Conservation (phyloP, 2,329 filamentous ascomycete genomes). For the Calonectria pteridis region DNA sequence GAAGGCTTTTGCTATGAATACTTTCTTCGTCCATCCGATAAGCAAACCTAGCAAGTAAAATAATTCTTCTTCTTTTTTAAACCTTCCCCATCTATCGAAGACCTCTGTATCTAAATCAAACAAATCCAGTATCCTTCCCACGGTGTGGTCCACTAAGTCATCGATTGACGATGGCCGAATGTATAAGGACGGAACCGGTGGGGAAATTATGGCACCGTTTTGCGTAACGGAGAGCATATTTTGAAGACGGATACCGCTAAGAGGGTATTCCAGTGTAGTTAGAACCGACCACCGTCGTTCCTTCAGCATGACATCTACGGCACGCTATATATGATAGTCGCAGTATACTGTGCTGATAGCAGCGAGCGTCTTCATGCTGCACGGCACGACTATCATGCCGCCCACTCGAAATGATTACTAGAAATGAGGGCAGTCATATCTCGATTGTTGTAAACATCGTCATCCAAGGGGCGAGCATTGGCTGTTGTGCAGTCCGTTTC, state of each 20-base stretch:
- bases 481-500: constrained; percentile 4
- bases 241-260: constrained; percentile 60
- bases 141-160: constrained; percentile 51
- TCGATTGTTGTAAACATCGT: not conserved
- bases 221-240: constrained; percentile 57
- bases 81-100: not conserved
- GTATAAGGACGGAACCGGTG: constrained; percentile 60
- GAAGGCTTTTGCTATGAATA: too few species aligned
- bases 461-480: not conserved
- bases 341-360: constrained; percentile 55
- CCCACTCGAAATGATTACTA: constrained; percentile 33
- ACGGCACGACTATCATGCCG: constrained; percentile 63
- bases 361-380: constrained; percentile 62
- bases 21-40: too few species aligned
- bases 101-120: not conserved
- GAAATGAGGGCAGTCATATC: constrained; percentile 11
- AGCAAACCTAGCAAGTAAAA: not conserved
- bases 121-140: not conserved
- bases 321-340: constrained; percentile 59
- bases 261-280: constrained; percentile 57
- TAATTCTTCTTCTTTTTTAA: not conserved
- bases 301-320: constrained; percentile 61
- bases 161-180: constrained; percentile 53
- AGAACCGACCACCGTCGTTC: constrained; percentile 56
- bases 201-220: constrained; percentile 58